Conservation (phyloP, 345 rosid genomes). For the Hibiscus syriacus region DNA sequence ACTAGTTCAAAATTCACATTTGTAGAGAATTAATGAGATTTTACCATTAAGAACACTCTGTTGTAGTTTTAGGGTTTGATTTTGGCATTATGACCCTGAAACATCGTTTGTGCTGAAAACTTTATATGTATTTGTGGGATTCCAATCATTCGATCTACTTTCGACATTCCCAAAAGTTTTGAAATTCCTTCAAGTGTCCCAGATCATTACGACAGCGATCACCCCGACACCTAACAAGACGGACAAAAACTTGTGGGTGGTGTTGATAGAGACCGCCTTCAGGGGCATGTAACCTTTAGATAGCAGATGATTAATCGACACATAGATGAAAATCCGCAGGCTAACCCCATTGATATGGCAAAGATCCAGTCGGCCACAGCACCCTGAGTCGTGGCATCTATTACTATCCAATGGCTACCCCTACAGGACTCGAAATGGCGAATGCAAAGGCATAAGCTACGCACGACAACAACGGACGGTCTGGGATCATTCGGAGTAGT, state of each 20-base stretch:
- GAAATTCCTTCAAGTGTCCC: conserved; percentile 42
- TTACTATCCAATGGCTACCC: conserved; percentile 60
- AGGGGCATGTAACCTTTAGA: conserved; percentile 50
- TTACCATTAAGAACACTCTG: neutral
- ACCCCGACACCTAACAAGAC: conserved; percentile 51
- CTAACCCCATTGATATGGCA: conserved; percentile 70
- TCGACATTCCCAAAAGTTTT: neutral
- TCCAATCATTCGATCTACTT: neutral
- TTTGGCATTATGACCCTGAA: neutral
- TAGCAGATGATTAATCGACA: conserved; percentile 62
- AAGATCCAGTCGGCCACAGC: conserved; percentile 65
- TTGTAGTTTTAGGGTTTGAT: neutral
- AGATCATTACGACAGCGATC: conserved; percentile 64
- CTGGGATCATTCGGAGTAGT: conserved; percentile 63
- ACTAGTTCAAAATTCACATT: conserved; percentile 6
- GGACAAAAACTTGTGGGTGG: conserved; percentile 42
- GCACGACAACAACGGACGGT: conserved; percentile 52
- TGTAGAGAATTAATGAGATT: conserved; percentile 1
- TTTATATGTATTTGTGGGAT: neutral
- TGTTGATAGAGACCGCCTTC: conserved; percentile 22
- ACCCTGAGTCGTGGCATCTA: conserved; percentile 72
- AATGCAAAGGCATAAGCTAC: conserved; percentile 60
- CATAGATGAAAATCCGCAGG: conserved; percentile 75
- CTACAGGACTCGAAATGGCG: conserved; percentile 70
- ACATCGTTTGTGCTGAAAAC: neutral